These are phyloP conservation scores for Fusarium veterinarium DNA, from an alignment of 2,329 filamentous ascomycete genomes.

Conservation along the genomic window DNA sequence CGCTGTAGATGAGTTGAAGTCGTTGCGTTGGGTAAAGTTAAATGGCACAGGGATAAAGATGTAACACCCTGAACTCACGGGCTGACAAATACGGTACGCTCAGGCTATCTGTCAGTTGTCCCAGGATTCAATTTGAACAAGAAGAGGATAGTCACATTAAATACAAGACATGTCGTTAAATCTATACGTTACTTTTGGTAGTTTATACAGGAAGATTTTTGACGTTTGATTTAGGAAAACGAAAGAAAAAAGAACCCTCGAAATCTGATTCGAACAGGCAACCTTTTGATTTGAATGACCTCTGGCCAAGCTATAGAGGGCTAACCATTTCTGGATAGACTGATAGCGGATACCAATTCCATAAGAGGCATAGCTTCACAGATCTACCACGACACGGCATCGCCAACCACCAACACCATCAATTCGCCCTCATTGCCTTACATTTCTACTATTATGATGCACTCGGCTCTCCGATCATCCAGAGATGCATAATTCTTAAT, in stretches of 20 bases:
- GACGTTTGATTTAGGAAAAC: not conserved
- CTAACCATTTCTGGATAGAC: not conserved
- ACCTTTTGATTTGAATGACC: not conserved
- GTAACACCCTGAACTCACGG: constrained; percentile 4
- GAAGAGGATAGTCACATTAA: no score
- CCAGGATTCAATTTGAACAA: not conserved
- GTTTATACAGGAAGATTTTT: no score
- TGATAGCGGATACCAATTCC: not conserved
- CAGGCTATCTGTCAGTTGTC: not conserved
- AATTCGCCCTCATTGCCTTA: not conserved
- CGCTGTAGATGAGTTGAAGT: not conserved
- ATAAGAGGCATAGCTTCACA: not conserved
- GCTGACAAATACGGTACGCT: constrained; percentile 33
- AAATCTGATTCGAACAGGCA: not conserved
- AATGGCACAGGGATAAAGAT: constrained; percentile 25
- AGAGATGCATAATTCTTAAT: not conserved
- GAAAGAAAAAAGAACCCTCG: not conserved
- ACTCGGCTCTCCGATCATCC: not conserved
- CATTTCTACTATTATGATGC: not conserved
- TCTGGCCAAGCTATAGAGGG: not conserved
- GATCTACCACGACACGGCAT: not conserved
- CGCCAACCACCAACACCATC: not conserved
- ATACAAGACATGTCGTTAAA: not conserved
- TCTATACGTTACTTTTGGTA: not conserved
- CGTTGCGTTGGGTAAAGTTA: constrained; percentile 1